These are phyloP conservation scores for Cicer arietinum DNA, from an alignment of 306 rosid genomes.

Conservation along the genomic window DNA sequence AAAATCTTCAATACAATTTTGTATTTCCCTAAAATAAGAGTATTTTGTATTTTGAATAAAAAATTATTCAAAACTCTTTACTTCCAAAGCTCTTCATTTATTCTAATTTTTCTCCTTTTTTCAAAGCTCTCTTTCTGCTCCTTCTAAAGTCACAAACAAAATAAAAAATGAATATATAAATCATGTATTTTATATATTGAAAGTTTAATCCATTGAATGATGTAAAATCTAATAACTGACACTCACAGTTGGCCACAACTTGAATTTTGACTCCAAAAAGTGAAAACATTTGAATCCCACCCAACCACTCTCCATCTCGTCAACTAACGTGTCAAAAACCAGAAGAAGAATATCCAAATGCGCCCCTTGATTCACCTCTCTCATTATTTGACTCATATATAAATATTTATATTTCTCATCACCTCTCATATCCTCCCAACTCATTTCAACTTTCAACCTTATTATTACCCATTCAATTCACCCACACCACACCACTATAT, in stretches of 20 bases:
- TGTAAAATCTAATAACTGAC: no score
- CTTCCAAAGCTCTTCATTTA: no score
- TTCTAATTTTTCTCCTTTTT: no score
- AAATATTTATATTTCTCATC: neutral
- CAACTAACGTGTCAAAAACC: slow-evolving; percentile 48
- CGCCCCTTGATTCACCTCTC: slow-evolving; percentile 62
- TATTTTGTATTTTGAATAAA: no score
- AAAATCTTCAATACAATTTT: no score
- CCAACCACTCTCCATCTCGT: slow-evolving; percentile 36
- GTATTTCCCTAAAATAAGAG: no score
- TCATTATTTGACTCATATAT: slow-evolving; percentile 30
- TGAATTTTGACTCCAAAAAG: neutral
- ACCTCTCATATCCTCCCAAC: neutral
- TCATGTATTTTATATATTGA: no score
- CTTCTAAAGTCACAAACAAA: no score
- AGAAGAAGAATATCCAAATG: slow-evolving; percentile 49
- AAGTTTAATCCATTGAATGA: no score
- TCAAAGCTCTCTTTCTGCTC: no score
- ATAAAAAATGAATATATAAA: no score
- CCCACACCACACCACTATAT: neutral
- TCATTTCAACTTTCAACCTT: slow-evolving; percentile 30
- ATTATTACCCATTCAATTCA: neutral
- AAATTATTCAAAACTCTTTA: no score
- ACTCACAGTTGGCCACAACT: neutral
- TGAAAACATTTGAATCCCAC: slow-evolving; percentile 40